These are phyloP conservation scores for Beauveria scarabaeidicola DNA, from an alignment of 2,329 filamentous ascomycete species.

Conservation along the genomic window DNA sequence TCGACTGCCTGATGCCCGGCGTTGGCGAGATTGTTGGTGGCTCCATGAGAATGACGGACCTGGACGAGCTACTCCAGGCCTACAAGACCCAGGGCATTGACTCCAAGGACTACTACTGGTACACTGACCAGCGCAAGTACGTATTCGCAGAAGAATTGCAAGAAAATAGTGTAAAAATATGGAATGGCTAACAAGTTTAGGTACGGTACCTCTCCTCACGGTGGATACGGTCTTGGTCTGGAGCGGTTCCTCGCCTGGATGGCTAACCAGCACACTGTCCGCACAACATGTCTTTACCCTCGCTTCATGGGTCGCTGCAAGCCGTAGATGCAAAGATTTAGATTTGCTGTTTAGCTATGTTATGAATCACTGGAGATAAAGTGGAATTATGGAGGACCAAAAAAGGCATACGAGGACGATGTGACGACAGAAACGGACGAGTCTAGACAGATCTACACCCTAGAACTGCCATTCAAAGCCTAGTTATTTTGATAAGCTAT, in stretches of 20 bases:
- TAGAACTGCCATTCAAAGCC: not conserved
- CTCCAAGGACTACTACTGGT: constrained; percentile 90
- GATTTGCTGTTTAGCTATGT: constrained; percentile 14
- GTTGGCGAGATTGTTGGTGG: constrained; percentile 97
- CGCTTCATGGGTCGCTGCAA: constrained; percentile 76
- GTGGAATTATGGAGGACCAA: not conserved
- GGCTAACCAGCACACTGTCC: constrained; percentile 54
- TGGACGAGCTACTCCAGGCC: constrained; percentile 79
- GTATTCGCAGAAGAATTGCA: constrained; percentile 25
- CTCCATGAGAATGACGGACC: constrained; percentile 90
- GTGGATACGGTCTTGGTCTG: constrained; percentile 85
- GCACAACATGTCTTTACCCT: constrained; percentile 65
- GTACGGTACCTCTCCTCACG: constrained; percentile 87
- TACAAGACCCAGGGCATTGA: constrained; percentile 84
- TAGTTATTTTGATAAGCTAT: not conserved
- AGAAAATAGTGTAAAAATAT: no score
- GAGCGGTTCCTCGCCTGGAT: constrained; percentile 67
- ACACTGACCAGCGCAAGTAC: constrained; percentile 92
- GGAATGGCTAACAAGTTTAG: constrained; percentile 30
- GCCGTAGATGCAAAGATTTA: constrained; percentile 42
- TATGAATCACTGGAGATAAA: not conserved
- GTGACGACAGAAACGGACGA: not conserved
- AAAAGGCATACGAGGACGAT: not conserved
- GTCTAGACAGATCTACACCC: not conserved
- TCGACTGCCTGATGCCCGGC: constrained; percentile 79